Evolutionary conservation across 345 rosid species (phyloP), one percentile per base, ranked within the genome.

Genomic region (Salix udensis): DNA sequence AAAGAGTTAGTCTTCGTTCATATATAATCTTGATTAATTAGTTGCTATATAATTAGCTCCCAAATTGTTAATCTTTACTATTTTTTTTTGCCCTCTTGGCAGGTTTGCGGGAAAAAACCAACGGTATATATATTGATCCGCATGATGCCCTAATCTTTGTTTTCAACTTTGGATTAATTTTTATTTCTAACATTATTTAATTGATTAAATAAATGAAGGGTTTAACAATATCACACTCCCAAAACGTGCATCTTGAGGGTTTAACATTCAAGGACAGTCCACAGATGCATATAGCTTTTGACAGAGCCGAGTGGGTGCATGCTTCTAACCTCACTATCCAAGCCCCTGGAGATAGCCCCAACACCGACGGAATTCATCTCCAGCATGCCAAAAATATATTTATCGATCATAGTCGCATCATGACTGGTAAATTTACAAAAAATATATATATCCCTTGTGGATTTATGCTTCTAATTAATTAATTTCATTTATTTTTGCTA

Each of bases 351-450:
- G 8, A 85, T 58, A 88, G 88, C 44, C 93, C 87, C 74, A 86
- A 89, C 79, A 89, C 89, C 4, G 91, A 88, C 46, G 93, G 93
- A 7, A 89, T 89, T 74, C 90, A 88, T 70, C 72, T 88, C 55
- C 86, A 86, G 70, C 81, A 73, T 31, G 78, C 77, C 53, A 66
- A 77, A 13, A 67, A 84, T 60, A 73, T 89, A 55, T 19, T 6
- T 4, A 50, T 89, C 1, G 3, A 58, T 24, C 10, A 74, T 7
- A 72, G 80, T 65, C 11, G 4, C 44, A 85, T 89, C 2, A 75
- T 75, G 31, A 86, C 92, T 34, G 91, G 88, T 82, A 42, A 50
- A 4, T 1, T 40, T 31, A 31, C 4, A 31, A 3, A 3, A 31
- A 3, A 31, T n/a, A 74, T 10, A 16, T 1, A 58, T 11, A 30